Evolutionary conservation across 2,329 filamentous ascomycete species (phyloP), one percentile per base, ranked within the genome.

Genomic region (Hymenoscyphus occultus): DNA sequence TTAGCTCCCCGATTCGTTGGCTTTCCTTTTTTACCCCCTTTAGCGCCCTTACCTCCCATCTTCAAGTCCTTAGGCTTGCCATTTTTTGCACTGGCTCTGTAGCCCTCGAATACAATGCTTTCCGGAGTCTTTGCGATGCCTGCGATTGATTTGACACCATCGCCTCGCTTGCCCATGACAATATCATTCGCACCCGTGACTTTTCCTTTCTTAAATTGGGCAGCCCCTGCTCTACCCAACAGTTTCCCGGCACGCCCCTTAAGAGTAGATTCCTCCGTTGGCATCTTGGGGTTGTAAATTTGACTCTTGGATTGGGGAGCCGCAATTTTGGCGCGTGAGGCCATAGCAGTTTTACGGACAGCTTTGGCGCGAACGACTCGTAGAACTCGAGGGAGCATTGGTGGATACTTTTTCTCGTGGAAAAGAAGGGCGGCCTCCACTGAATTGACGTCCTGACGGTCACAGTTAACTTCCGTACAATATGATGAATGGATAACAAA

Each of bases 391-490:
- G 94, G 94, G n/a, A 98, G 86, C 86, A 97, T 89, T 19, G 94
- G 94, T 16, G 94, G 93, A 74, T 93, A 98, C 73, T 91, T 95
- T 82, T 98, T 96, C 68, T 88, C 93, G 76, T 97, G 86, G 67
- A 94, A 86, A 48, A 96, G 84, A 13, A 99, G 84, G 1, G 95
- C 95, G n/a, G 90, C 86, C 78, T 99, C 95, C 57, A 99, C 94
- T 56, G 89, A 83, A 73, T 96, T 97, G 68, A 84, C 86, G 73
- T 98, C 92, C 81, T 89, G 19, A 72, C 7, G 64, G 59, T 32
- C 2, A 39, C 56, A 59, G 65, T 74, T 68, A 74, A 71, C 60
- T 48, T 57, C 57, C 12, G 48, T 56, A 35, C 54, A 60, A 31
- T n/a, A 59, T 9, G 61, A 63, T 28, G 3, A 31, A 39, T 60